Conservation (phyloP, 257 asterid species). For the Plectranthus barbatus region DNA sequence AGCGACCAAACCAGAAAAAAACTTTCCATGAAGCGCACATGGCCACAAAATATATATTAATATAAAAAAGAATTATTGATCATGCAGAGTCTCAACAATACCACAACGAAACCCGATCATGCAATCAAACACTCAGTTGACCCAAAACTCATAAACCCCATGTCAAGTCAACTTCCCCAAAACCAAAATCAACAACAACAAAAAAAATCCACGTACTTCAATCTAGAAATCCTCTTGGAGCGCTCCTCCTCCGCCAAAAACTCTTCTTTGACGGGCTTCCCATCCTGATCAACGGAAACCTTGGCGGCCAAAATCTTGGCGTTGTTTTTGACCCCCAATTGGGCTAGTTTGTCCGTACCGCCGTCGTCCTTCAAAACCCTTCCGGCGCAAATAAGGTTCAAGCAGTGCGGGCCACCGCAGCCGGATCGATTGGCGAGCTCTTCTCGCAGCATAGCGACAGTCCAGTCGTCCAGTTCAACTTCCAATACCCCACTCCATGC, state of each 20-base stretch:
- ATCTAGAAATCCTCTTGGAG: slow-evolving; percentile 46
- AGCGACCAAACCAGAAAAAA: background rate
- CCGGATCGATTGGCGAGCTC: slow-evolving; percentile 69
- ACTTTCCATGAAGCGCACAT: background rate
- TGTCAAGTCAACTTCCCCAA: background rate
- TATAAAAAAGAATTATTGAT: background rate
- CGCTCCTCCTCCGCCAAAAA: slow-evolving; percentile 95
- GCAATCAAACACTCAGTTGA: slow-evolving; percentile 8
- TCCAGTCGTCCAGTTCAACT: slow-evolving; percentile 71
- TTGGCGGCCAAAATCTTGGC: slow-evolving; percentile 69
- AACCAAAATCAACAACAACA: background rate
- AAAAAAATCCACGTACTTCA: slow-evolving; percentile 40
- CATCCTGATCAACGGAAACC: slow-evolving; percentile 50
- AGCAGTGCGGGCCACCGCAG: slow-evolving; percentile 33
- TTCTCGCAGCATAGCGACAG: slow-evolving; percentile 57
- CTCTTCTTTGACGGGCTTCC: slow-evolving; percentile 49
- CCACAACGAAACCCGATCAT: background rate
- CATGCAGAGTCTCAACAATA: background rate
- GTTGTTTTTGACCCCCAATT: slow-evolving; percentile 73
- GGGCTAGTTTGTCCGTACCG: slow-evolving; percentile 45
- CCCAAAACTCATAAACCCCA: slow-evolving; percentile 8
- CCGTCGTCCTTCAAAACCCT: slow-evolving; percentile 62
- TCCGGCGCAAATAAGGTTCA: slow-evolving; percentile 71
- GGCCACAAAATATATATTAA: background rate
- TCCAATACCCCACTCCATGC: slow-evolving; percentile 87